Evolutionary conservation across 345 rosid species (phyloP).

Genomic region (Eucalyptus regnans): DNA sequence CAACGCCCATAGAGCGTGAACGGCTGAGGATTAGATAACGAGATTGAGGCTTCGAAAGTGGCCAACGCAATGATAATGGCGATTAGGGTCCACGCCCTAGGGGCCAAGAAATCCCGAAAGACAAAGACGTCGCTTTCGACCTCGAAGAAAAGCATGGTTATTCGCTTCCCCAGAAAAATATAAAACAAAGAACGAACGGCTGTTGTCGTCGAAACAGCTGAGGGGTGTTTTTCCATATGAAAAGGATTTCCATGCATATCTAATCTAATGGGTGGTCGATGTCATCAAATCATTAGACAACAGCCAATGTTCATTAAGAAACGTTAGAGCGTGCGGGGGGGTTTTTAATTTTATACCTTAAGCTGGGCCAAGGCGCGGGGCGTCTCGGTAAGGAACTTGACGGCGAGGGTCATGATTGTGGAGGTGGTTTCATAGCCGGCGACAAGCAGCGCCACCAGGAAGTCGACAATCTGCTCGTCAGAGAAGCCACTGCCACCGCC

Average conservation of each 20-base stretch:
- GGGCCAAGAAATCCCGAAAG: background rate
- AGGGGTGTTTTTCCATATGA: background rate
- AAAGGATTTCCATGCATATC: background rate
- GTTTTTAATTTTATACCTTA: constrained; percentile 27
- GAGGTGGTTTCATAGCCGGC: constrained; percentile 98
- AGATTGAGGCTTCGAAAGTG: constrained; percentile 5
- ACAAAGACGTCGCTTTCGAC: background rate
- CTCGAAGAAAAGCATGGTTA: background rate
- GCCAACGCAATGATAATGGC: background rate
- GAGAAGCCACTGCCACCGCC: constrained; percentile 59
- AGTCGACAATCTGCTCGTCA: constrained; percentile 82
- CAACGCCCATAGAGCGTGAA: constrained; percentile 4
- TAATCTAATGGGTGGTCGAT: background rate
- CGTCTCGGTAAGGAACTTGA: constrained; percentile 86
- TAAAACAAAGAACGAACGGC: background rate
- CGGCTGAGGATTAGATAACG: constrained; percentile 16
- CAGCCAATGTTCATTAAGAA: background rate
- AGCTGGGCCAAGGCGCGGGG: constrained; percentile 85
- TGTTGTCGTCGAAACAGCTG: background rate
- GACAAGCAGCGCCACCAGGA: constrained; percentile 78
- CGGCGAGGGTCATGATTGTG: constrained; percentile 93
- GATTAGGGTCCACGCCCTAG: background rate
- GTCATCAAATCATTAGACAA: background rate
- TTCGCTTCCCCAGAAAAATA: background rate
- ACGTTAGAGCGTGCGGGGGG: background rate